phyloP scores from a whole-genome alignment of 2,329 filamentous ascomycete genomes.

The Lasiodiplodia citricola region DNA sequence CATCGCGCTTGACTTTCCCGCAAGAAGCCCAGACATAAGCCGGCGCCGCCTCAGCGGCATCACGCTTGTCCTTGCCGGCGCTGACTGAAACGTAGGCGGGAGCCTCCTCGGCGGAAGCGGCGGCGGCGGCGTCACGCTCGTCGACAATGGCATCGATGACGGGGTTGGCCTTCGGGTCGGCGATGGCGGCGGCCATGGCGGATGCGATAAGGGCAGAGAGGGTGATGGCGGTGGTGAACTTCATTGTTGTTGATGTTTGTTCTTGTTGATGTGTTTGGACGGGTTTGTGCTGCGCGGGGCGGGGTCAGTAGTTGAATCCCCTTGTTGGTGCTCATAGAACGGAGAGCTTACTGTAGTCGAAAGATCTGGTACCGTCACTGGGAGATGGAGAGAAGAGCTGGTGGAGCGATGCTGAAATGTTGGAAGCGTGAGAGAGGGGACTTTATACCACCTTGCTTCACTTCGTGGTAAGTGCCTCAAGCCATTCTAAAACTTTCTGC shows the following conservation, averaged over 20 bases:
- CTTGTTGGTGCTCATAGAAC: background rate
- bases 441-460: too few relatives aligned
- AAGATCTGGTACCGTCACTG: background rate
- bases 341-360: background rate
- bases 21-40: background rate
- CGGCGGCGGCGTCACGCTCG: background rate
- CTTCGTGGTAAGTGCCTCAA: too few relatives aligned
- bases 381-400: background rate
- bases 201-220: background rate
- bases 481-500: too few relatives aligned
- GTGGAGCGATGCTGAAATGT: background rate
- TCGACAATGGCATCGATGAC: background rate
- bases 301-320: background rate
- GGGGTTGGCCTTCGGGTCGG: background rate
- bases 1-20: background rate
- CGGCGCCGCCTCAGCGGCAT: background rate
- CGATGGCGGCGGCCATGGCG: background rate
- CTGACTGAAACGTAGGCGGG: background rate
- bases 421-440: too few relatives aligned
- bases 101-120: background rate
- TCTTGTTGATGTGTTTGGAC: too few relatives aligned
- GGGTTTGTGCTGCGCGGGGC: too few relatives aligned
- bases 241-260: background rate
- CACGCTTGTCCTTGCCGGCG: background rate
- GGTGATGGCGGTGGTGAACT: conserved; percentile 1